phyloP scores from a whole-genome alignment of 768 basidiomycete genomes.

The Grammothele lineata region DNA sequence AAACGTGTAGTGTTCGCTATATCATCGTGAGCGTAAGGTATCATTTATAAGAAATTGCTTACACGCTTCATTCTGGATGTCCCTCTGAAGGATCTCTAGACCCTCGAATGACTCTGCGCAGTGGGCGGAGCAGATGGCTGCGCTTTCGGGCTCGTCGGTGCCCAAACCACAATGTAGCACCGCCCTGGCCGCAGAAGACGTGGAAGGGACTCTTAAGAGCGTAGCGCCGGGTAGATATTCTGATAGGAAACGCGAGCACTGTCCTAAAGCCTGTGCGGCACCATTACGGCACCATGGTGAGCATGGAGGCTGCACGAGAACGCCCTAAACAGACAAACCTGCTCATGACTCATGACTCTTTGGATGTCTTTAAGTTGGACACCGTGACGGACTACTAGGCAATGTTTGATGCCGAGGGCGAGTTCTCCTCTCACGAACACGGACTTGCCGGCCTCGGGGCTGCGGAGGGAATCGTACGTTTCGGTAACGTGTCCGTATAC shows the following conservation, averaged over 20 bases:
- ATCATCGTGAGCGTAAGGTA: too few species aligned
- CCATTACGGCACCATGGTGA: too few species aligned
- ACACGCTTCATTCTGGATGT: conserved; percentile 63
- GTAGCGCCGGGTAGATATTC: conserved; percentile 48
- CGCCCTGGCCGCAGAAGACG: conserved; percentile 61
- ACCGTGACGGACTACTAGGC: conserved; percentile 60
- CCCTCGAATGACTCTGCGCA: conserved; percentile 57
- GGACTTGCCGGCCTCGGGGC: conserved; percentile 30
- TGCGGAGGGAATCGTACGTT: conserved; percentile 63
- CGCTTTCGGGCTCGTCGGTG: conserved; percentile 43
- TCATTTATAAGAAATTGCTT: conserved; percentile 9
- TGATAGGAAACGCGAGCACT: conserved; percentile 63
- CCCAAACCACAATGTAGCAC: conserved; percentile 37
- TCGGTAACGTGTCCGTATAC: conserved; percentile 71
- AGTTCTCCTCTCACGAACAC: conserved; percentile 59
- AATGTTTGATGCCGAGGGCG: conserved; percentile 60
- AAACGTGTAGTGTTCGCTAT: conserved; percentile 70
- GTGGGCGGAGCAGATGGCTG: conserved; percentile 71
- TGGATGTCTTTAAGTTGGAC: conserved; percentile 51
- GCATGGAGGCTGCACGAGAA: too few species aligned
- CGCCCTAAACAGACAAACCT: too few species aligned
- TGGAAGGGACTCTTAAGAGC: conserved; percentile 60
- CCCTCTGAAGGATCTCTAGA: conserved; percentile 55
- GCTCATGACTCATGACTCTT: conserved; percentile 73
- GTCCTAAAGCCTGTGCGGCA: conserved; percentile 61